Base-by-base conservation (phyloP, 306 rosid species). In the Dryas alaskensis region DNA sequence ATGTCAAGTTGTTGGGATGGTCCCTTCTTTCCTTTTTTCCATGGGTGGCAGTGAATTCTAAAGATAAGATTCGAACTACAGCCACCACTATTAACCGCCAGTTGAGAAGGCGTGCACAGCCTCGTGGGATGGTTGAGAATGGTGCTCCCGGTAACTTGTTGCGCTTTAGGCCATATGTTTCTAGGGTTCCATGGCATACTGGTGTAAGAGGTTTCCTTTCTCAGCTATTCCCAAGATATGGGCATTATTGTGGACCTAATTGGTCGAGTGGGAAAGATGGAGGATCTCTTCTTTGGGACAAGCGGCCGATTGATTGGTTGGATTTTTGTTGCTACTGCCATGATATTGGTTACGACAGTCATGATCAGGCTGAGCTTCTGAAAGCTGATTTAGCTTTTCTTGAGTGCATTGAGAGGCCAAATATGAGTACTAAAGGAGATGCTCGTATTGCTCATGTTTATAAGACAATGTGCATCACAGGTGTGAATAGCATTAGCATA, bases 301-400 rank as follows among this genome's bases (percentile, higher is more conserved):
- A 50, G 82, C 83, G 98, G 17, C 98, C 98, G 0, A 93, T 91
- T 47, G 98, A 93, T 86, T 93, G 98, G 97, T 77, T 93, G 88
- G 98, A 93, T 72, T 91, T 85, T 80, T 93, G 98, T 68, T 93
- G 98, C 85, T 93, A 93, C 80, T 93, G 98, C 80, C 98, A 93
- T 76, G 98, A 93, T 79, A 89, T 93, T 61, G 98, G 98, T 49
- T 93, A 93, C 64, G 98, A 93, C 83, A 81, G 86, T 81, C 98
- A 91, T 74, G 89, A 85, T 81, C 97, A 93, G 79, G 86, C 90
- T 8, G 77, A 83, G 84, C 79, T 91, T 40, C 81, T 93, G 58
- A 80, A 87, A 88, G 97, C 96, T 60, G 98, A 93, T 82, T 80
- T 93, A 70, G 91, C 89, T 40, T 93, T 93, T 88, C 92, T 93